Conservation (phyloP, 2,329 filamentous ascomycete species). For the Tolypocladium pustulatum region DNA sequence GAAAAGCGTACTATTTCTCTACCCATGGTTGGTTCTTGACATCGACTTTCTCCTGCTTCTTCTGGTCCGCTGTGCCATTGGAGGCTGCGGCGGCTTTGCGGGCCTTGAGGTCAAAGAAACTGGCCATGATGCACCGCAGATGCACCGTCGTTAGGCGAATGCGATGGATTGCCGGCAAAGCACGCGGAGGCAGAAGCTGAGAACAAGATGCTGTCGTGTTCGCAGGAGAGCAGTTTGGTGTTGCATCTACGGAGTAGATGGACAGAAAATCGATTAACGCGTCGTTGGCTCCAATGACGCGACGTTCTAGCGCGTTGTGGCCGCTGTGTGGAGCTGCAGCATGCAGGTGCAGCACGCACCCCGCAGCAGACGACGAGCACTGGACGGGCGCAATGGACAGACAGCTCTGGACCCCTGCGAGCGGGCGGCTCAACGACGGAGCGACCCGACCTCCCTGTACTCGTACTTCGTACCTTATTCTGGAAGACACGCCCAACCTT, state of each 20-base stretch:
- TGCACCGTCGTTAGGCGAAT: neutral
- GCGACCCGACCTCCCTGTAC: neutral
- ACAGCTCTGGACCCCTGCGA: neutral
- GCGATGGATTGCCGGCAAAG: neutral
- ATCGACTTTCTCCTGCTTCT: constrained; percentile 51
- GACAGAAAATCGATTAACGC: constrained; percentile 19
- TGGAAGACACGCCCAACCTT: too few species aligned
- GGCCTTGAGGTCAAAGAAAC: constrained; percentile 93
- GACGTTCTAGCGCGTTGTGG: neutral
- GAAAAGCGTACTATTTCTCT: constrained; percentile 77
- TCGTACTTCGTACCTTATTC: too few species aligned
- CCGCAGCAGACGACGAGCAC: neutral
- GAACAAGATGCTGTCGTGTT: neutral
- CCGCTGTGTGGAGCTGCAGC: neutral
- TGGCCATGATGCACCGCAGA: constrained; percentile 51
- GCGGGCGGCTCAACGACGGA: neutral
- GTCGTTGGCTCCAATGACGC: constrained; percentile 4
- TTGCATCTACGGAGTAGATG: neutral
- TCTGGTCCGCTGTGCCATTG: constrained; percentile 51
- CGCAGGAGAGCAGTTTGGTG: neutral
- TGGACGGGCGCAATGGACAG: neutral
- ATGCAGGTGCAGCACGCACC: neutral
- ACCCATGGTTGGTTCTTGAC: constrained; percentile 80
- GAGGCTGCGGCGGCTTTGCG: constrained; percentile 66
- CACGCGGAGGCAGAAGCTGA: neutral